Evolutionary conservation across 306 rosid genomes (phyloP).

Genomic region (Quercus wislizeni): DNA sequence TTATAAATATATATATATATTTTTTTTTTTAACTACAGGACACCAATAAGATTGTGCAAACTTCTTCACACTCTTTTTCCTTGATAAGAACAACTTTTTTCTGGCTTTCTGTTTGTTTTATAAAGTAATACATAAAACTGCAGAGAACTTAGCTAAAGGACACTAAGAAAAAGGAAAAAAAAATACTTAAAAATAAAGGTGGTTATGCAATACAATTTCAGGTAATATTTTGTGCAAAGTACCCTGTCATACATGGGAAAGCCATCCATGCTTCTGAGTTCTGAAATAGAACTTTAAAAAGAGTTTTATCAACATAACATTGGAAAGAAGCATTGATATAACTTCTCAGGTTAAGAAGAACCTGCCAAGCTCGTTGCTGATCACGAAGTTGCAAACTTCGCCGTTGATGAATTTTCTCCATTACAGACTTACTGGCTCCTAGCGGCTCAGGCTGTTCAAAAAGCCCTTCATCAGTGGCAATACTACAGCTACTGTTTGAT

Average conservation of each 20-base stretch:
- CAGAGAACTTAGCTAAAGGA: neutral
- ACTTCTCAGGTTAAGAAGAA: constrained; percentile 19
- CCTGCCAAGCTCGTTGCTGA: constrained; percentile 91
- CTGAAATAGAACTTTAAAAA: neutral
- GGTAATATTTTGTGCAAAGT: neutral
- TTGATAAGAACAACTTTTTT: neutral
- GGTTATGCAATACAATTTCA: neutral
- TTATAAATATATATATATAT: too few relatives aligned
- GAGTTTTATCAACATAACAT: neutral
- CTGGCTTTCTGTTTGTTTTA: neutral
- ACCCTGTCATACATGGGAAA: neutral
- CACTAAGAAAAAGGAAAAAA: neutral
- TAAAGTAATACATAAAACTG: neutral
- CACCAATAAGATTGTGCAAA: neutral
- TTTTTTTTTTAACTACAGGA: too few relatives aligned
- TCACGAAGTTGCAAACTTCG: constrained; percentile 62
- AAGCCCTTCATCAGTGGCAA: constrained; percentile 78
- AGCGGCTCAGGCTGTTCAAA: constrained; percentile 79
- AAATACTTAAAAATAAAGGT: neutral
- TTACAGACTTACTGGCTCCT: constrained; percentile 53
- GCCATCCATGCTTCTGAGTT: neutral
- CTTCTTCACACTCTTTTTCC: neutral
- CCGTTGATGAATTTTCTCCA: constrained; percentile 54
- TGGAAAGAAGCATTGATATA: neutral
- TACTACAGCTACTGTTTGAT: constrained; percentile 68